Evolutionary conservation across 331 rosid species (phyloP), one percentile per base, ranked within the genome.

Genomic region (Arachis monticola): DNA sequence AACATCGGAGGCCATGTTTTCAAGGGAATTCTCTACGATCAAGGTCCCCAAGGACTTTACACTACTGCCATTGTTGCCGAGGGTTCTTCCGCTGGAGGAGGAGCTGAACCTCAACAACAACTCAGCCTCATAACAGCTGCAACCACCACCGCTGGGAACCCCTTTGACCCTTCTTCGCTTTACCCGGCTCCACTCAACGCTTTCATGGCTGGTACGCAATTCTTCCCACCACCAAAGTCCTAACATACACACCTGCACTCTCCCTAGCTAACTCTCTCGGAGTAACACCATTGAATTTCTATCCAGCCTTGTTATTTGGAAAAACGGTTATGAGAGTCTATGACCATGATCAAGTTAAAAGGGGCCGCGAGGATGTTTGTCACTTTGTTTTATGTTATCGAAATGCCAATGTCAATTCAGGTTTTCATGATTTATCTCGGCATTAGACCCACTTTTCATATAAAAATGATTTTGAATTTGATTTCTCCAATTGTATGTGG

Each of bases 11-110:
- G 99, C 4, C 96, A 91, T 61, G 86, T 92, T 46, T 95, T 92
- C 92, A 95, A 87, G 63, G 99, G 99, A 74, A 88, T 95, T 84
- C 91, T 95, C 35, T 95, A 95, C 58, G 97, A 95, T 64, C 97
- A 92, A 80, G 97, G 99, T 11, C 77, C 60, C 0, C 97, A 90
- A 1, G 52, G 66, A 56, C 82, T 79, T 87, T 87, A 86, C 83
- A 73, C 86, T 40, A 45, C 35, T 69, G 61, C 64, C 27, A 60
- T 59, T 1, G 64, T 59, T 1, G 86, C 64, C 6, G 96, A 89
- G 53, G 79, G 87, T 84, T 82, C 90, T 11, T 87, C 96, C 6
- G 89, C 83, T 9, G 73, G 38, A 32, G 38, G 38, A 7, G 63
- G 22, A 17, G 22, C 38, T 11, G 87, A 79, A 14, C 75, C 75